Evolutionary conservation across 2,329 filamentous ascomycete genomes (phyloP).

Genomic region (Diaporthe helianthi): DNA sequence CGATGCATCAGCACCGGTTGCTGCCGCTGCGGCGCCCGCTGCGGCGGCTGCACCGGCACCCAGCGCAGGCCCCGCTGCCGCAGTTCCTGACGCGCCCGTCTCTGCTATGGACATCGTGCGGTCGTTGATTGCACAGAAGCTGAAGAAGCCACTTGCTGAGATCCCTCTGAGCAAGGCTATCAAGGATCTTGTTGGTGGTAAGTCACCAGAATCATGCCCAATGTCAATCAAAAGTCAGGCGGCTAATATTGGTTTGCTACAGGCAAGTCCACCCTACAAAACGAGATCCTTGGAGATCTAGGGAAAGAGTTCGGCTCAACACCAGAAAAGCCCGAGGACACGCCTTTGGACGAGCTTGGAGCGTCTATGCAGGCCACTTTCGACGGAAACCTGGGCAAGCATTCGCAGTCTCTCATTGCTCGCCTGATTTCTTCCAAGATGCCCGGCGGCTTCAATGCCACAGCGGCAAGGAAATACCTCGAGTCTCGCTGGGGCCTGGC

Average conservation of each 20-base stretch:
- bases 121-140: slow-evolving; percentile 90
- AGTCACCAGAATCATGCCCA: slow-evolving; percentile 47
- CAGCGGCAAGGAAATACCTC: slow-evolving; percentile 90
- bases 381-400: slow-evolving; percentile 96
- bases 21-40: slow-evolving; percentile 57
- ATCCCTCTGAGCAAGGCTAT: slow-evolving; percentile 95
- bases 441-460: slow-evolving; percentile 99
- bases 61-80: slow-evolving; percentile 83
- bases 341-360: slow-evolving; percentile 92
- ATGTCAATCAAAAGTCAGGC: slow-evolving; percentile 16
- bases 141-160: slow-evolving; percentile 91
- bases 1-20: slow-evolving; percentile 59
- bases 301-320: slow-evolving; percentile 99
- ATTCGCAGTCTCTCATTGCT: slow-evolving; percentile 90
- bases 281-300: slow-evolving; percentile 96
- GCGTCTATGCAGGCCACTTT: slow-evolving; percentile 98
- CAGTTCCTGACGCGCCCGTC: slow-evolving; percentile 86
- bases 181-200: slow-evolving; percentile 97
- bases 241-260: slow-evolving; percentile 31
- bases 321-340: slow-evolving; percentile 98
- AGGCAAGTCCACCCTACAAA: slow-evolving; percentile 99
- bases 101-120: slow-evolving; percentile 89
- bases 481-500: slow-evolving; percentile 93
- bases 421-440: slow-evolving; percentile 98
- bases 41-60: slow-evolving; percentile 66